Percentiles rank a stretch among this genome's conserved stretches.
Conservation (phyloP, 2,329 filamentous ascomycete genomes). For the Paramyrothecium sp. region DNA sequence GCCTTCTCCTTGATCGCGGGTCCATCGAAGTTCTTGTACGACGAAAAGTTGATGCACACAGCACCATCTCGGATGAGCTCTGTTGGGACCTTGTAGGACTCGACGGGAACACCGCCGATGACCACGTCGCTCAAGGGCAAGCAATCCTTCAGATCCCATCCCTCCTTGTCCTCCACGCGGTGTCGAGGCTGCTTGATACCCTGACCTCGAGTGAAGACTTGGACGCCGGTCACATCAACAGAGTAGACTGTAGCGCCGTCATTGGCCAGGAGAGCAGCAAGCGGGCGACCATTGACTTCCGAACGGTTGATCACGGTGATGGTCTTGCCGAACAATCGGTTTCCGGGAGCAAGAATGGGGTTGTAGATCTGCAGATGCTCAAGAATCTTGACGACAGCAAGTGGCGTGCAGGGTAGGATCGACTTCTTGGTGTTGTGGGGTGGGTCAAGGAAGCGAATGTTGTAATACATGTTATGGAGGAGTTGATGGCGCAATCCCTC, state of each 20-base stretch:
- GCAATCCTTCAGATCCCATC: constrained; percentile 76
- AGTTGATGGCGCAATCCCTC: constrained; percentile 92
- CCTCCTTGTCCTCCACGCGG: constrained; percentile 80
- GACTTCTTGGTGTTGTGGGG: constrained; percentile 79
- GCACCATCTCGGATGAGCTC: constrained; percentile 82
- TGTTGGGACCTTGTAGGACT: constrained; percentile 86
- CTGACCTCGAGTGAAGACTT: constrained; percentile 86
- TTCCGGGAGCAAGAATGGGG: constrained; percentile 86
- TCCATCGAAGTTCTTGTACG: constrained; percentile 85
- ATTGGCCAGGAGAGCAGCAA: constrained; percentile 91
- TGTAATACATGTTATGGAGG: constrained; percentile 99
- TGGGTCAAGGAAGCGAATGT: constrained; percentile 88
- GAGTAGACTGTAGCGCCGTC: constrained; percentile 95
- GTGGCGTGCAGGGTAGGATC: constrained; percentile 90
- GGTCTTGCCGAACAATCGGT: constrained; percentile 88
- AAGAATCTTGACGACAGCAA: constrained; percentile 95
- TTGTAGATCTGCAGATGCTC: constrained; percentile 97
- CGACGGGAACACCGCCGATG: constrained; percentile 86
- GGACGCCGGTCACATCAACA: constrained; percentile 87
- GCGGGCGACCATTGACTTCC: constrained; percentile 90
- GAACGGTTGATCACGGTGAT: constrained; percentile 96
- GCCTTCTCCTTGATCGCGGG: constrained; percentile 91
- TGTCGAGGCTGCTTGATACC: constrained; percentile 85
- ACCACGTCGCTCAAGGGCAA: constrained; percentile 89
- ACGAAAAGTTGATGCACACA: constrained; percentile 99